Percentiles rank a stretch among this genome's conserved stretches.
phyloP scores from a whole-genome alignment of 176 grass and related monocot species.

The Ananas comosus region DNA sequence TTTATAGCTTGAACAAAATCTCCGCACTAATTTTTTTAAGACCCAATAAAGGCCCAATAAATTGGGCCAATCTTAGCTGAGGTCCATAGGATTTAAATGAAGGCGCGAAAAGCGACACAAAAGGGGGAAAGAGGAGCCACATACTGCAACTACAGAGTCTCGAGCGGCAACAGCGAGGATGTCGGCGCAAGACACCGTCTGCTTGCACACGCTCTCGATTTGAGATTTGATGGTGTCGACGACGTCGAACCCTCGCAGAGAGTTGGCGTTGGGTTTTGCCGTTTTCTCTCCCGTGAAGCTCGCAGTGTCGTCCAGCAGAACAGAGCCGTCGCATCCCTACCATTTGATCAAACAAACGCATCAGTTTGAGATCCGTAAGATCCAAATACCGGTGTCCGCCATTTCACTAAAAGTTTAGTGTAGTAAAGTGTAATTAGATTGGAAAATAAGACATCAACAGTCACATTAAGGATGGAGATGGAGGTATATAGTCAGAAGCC shows the following conservation, averaged over 20 bases:
- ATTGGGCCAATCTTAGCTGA: no score
- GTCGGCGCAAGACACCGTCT: constrained; percentile 81
- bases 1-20: no score
- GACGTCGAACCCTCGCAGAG: constrained; percentile 47
- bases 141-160: constrained; percentile 53
- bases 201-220: constrained; percentile 42
- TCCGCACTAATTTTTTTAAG: no score
- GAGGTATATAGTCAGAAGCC: no score
- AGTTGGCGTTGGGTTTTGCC: constrained; percentile 25
- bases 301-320: constrained; percentile 46
- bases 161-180: constrained; percentile 66
- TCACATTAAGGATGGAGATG: no score
- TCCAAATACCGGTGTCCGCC: neutral
- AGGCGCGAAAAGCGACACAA: no score
- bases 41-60: no score
- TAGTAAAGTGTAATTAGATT: no score
- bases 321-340: constrained; percentile 61
- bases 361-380: neutral
- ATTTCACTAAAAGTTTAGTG: neutral
- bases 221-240: constrained; percentile 46
- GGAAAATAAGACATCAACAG: no score
- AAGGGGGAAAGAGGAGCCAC: no score
- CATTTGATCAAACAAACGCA: neutral
- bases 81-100: no score
- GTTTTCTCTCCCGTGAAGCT: constrained; percentile 49